These are phyloP conservation scores for Astrocystis sublimbata DNA, from an alignment of 495 filamentous ascomycete genomes.

Conservation along the genomic window DNA sequence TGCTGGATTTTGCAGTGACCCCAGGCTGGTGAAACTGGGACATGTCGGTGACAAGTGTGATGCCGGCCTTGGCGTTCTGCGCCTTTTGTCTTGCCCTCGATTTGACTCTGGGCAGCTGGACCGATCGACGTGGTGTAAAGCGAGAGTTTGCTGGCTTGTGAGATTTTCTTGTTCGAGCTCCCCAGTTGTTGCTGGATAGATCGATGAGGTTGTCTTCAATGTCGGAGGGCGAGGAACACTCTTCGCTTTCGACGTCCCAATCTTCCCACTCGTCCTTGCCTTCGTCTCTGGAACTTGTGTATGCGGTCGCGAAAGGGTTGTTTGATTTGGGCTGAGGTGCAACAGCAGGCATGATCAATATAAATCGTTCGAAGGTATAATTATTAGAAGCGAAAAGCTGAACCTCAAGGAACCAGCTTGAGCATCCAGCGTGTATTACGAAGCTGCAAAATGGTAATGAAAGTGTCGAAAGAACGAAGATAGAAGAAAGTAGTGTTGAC, in stretches of 20 bases:
- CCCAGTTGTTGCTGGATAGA: conserved; percentile 17
- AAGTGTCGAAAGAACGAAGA: background rate
- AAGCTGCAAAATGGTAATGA: background rate
- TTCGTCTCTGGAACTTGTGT: conserved; percentile 21
- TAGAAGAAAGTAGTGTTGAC: background rate
- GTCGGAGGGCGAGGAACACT: conserved; percentile 28
- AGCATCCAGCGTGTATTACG: conserved; percentile 13
- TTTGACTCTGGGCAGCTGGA: conserved; percentile 39
- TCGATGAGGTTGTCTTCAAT: conserved; percentile 32
- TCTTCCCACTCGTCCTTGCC: conserved; percentile 51
- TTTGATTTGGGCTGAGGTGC: conserved; percentile 16
- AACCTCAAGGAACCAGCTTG: conserved; percentile 33
- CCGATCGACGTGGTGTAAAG: conserved; percentile 25
- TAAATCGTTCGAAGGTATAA: conserved; percentile 4
- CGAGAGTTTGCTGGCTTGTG: conserved; percentile 13
- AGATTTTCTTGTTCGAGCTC: conserved; percentile 14
- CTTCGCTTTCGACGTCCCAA: conserved; percentile 43
- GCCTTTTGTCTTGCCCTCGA: conserved; percentile 53
- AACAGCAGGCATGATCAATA: conserved; percentile 24
- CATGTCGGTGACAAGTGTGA: conserved; percentile 67
- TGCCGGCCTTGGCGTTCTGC: conserved; percentile 59
- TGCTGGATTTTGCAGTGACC: conserved; percentile 24
- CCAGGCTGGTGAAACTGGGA: conserved; percentile 34
- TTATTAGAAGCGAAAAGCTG: conserved; percentile 14
- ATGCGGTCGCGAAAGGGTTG: conserved; percentile 16